Base-by-base conservation (phyloP, 768 basidiomycete genomes). In the Boletales sp. region DNA sequence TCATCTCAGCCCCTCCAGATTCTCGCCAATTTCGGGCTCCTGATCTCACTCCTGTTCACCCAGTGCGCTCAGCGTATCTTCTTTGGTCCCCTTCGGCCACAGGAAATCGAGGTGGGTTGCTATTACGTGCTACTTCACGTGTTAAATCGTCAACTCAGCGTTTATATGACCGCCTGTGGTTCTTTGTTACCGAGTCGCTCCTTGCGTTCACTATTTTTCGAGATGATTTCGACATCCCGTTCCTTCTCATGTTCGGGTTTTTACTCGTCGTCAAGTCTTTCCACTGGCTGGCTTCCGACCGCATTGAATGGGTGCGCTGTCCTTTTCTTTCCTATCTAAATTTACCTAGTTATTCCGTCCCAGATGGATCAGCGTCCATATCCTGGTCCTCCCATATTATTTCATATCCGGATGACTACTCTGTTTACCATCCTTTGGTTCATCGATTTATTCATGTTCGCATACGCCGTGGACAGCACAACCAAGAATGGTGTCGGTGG, bases 341-440 rank as follows among this genome's bases (percentile, higher is more conserved):
- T 35, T 10, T 10, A 47, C 8, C 40, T 5, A 2, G 31, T 3
- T 53, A 4, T 59, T 48, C 37, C 44, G n/a, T 35, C n/a, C 7
- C 43, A 99, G 95, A 98, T 99, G 94, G 97, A 99, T 62, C 97
- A 99, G 72, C 75, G 86, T 46, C 86, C 93, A 29, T 87, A 91
- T 67, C 88, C 91, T 38, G 89, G 90, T 9, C 87, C 94, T 37
- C 78, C 87, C 5, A 64, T 80, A 14, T 66, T 86, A n/a, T 95
- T 94, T 68, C 94, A 98, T 67, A 61, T 92, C 48, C 81, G 97
- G 40, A 87, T 94, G 75, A 74, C 79, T 36, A 70, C 77, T 30
- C 74, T 97, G 11, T 88, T 95, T 56, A 53, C 76, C 42, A 71
- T 90, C n/a, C 71, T 97, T 13, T 88, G 86, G 81, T 51, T 74